Base-by-base conservation (phyloP, 2,329 filamentous ascomycete species). In the Paecilomyces dactylethromorphus region DNA sequence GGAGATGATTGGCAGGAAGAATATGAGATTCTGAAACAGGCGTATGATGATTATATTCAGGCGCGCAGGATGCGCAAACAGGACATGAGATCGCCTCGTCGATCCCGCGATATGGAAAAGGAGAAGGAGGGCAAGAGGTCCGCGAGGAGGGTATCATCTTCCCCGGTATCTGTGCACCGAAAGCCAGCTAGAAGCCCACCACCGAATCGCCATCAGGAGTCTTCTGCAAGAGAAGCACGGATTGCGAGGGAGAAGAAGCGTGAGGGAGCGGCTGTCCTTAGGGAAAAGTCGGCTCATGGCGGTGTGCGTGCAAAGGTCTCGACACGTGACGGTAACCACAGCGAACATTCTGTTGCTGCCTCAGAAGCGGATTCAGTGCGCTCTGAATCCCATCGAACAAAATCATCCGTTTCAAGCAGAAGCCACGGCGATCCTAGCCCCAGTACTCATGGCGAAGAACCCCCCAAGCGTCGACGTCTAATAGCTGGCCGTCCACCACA, bases 1-100 rank as follows among this genome's bases (percentile, higher is more conserved):
- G 93, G 94, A 0, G 90, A 92, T 7, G 89, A 91, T 60, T 97
- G 92, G 91, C 88, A 93, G 71, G 87, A 93, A 62, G 94, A 99
- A 72, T 87, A 89, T 63, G 84, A 91, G 51, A 79, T 95, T 58
- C 75, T 99, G 54, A 92, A 92, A 71, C 82, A 87, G n/a, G 78
- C 79, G 1, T 79, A 75, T 60, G 76, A 80, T 53, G 75, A 74
- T 32, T 70, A 73, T 61, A 50, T 64, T 26, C 62, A 63, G 54
- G 59, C 60, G 32, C 68, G 71, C 61, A 76, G 75, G 58, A 61
- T 59, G 29, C 71, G 69, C 21, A 76, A 72, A 59, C 61, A 63
- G 18, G 71, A 71, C 55, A 59, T 62, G n/a, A 67, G 67, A 54
- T 78, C 76, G 11, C 76, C 76, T 11, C 72, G 74, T 57, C 70